Conservation (phyloP, 192 early-diverging fungal genomes). For the Spizellomyces punctatus region DNA sequence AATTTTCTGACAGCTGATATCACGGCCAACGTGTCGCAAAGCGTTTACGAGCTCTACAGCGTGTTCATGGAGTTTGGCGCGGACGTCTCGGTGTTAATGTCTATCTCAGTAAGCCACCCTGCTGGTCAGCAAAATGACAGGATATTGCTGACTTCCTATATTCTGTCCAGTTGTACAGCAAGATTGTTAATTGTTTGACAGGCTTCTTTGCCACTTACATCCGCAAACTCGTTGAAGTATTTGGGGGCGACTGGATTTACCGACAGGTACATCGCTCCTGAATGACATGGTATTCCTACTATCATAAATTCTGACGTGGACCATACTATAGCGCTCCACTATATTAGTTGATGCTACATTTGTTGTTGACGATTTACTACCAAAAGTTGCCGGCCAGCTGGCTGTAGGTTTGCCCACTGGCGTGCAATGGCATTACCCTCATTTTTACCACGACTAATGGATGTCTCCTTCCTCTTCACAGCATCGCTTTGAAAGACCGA, state of each 20-base stretch:
- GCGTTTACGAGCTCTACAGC: constrained; percentile 70
- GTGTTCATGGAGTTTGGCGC: constrained; percentile 72
- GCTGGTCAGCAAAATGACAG: too few relatives aligned
- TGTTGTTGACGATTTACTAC: constrained; percentile 62
- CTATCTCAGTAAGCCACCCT: constrained; percentile 53
- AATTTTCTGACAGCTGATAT: constrained; percentile 19
- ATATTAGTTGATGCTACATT: constrained; percentile 54
- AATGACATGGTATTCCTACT: not conserved
- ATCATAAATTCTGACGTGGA: not conserved
- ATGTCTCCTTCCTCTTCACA: constrained; percentile 20
- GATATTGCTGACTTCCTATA: too few relatives aligned
- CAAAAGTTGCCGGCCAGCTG: constrained; percentile 58
- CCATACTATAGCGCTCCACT: constrained; percentile 6
- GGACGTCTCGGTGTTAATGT: constrained; percentile 71
- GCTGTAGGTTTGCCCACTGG: constrained; percentile 43
- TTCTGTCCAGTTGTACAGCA: constrained; percentile 62
- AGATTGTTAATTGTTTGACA: constrained; percentile 65
- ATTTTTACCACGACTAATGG: not conserved
- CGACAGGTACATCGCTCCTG: constrained; percentile 41
- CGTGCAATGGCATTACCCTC: constrained; percentile 1
- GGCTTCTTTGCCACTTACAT: constrained; percentile 69
- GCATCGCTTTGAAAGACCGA: constrained; percentile 75
- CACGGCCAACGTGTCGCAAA: constrained; percentile 52
- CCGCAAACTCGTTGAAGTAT: constrained; percentile 55
- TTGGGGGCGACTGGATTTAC: constrained; percentile 45